These are phyloP conservation scores for Pseudocercospora musae DNA, from an alignment of 2,329 filamentous ascomycete species.

Conservation along the genomic window DNA sequence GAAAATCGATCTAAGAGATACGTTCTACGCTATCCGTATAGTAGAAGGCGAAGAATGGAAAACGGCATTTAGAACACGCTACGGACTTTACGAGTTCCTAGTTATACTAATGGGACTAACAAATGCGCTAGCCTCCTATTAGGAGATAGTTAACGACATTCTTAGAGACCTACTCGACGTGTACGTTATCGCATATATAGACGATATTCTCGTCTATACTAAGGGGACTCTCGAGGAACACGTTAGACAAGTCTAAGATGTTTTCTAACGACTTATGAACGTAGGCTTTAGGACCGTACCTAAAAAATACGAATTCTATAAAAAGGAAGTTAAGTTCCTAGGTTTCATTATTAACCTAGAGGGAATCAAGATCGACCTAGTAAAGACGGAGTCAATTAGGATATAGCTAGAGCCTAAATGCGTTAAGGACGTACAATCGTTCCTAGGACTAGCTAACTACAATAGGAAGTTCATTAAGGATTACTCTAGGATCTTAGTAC, in stretches of 20 bases:
- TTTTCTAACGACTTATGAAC: too few relatives aligned
- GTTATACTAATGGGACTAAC: too few relatives aligned
- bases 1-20: too few relatives aligned
- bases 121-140: slow-evolving; percentile 27
- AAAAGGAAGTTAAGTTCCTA: slow-evolving; percentile 17
- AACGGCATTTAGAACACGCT: too few relatives aligned
- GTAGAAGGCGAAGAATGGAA: too few relatives aligned
- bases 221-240: background rate
- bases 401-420: slow-evolving; percentile 10
- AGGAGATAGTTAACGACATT: slow-evolving; percentile 29
- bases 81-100: too few relatives aligned
- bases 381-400: slow-evolving; percentile 12
- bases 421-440: slow-evolving; percentile 20
- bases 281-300: background rate
- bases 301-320: slow-evolving; percentile 23
- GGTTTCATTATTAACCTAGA: too few relatives aligned
- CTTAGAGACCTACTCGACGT: slow-evolving; percentile 18
- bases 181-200: slow-evolving; percentile 29
- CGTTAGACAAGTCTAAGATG: background rate
- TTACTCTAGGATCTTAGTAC: too few relatives aligned
- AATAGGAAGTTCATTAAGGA: too few relatives aligned
- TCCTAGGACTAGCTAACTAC: slow-evolving; percentile 23
- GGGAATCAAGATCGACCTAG: too few relatives aligned
- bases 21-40: too few relatives aligned
- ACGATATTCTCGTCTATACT: slow-evolving; percentile 33